Evolutionary conservation across 495 filamentous ascomycete genomes (phyloP), one percentile per base, ranked within the genome.

Genomic region (Lineolata rhizophorae): DNA sequence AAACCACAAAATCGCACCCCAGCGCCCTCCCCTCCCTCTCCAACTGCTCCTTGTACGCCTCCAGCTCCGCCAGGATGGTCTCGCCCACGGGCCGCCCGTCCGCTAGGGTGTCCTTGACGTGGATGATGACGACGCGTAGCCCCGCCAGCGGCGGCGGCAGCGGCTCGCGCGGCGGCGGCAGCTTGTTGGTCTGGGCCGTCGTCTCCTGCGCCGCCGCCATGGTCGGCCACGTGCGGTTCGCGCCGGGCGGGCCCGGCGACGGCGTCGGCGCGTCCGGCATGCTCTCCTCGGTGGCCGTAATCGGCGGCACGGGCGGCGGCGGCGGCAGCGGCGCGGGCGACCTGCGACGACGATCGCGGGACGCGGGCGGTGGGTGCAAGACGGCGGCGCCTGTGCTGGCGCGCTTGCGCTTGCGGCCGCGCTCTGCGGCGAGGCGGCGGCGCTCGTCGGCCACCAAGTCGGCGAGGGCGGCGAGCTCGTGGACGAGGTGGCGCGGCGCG

Each of bases 1-100:
- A 66, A 27, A 93, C 57, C 5, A 71, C 53, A 55, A 91, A 93
- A 35, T 72, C 64, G 41, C 80, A 85, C 0, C 87, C 90, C 40
- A 93, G 38, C 34, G 58, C 57, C 3, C 34, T 42, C 0, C 49
- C 52, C 20, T 46, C 32, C 15, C 41, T 39, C 25, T 21, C 32
- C 26, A 62, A 60, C 31, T 58, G 54, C 29, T 53, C 45, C 34
- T 78, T 77, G 39, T 73, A 63, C 26, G 59, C 58, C 32, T 50
- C 37, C 29, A 94, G 51, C 41, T 91, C 62, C 34, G 47, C 36
- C n/a, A 85, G 41, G 8, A 95, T 87, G 2, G 41, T 62, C 15
- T 76, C 66, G 0, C 61, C 57, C 0, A 72, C 64, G 27, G 57
- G 45, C 9, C 66, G 64, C 11, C 68, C 76, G 37, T 57, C 53